A percentile compares a stretch with the other conserved stretches of the same genome.
Conservation (phyloP, 345 rosid genomes). For the Euphorbia peplus region DNA sequence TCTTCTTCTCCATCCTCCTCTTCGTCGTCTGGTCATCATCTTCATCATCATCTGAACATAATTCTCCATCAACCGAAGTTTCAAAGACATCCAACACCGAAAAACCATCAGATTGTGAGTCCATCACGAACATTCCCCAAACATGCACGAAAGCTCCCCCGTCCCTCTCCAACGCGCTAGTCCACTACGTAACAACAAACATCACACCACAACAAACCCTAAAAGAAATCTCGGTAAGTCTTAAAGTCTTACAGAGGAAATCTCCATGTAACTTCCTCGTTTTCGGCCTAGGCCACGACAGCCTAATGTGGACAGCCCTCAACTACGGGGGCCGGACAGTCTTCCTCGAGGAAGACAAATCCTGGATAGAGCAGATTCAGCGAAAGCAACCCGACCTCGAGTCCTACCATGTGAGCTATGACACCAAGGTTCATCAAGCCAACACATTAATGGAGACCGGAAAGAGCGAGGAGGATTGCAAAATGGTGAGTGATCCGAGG, state of each 20-base stretch:
- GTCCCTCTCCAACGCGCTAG: constrained; percentile 56
- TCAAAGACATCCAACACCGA: constrained; percentile 19
- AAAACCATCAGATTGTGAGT: constrained; percentile 2
- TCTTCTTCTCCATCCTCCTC: constrained; percentile 43
- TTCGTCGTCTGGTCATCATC: constrained; percentile 40
- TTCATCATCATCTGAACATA: constrained; percentile 36
- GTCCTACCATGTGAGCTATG: constrained; percentile 69
- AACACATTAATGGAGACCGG: constrained; percentile 45
- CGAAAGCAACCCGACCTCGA: constrained; percentile 50
- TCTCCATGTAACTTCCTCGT: constrained; percentile 87
- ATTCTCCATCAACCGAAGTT: constrained; percentile 6
- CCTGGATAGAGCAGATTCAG: constrained; percentile 63
- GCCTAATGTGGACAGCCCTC: constrained; percentile 86
- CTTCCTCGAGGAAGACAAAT: constrained; percentile 78
- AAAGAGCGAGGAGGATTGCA: constrained; percentile 44
- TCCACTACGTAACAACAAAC: constrained; percentile 73
- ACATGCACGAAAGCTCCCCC: constrained; percentile 61
- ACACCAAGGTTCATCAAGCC: constrained; percentile 61
- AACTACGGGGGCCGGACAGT: constrained; percentile 83
- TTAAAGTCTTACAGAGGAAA: constrained; percentile 52
- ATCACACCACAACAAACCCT: constrained; percentile 88
- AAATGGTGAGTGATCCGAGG: constrained; percentile 48
- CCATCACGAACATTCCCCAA: constrained; percentile 12
- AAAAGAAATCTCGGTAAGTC: constrained; percentile 67
- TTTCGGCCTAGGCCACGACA: constrained; percentile 84